These are phyloP conservation scores for Skeletonema costatum DNA, from an alignment of 108 stramenopile species.

Conservation along the genomic window DNA sequence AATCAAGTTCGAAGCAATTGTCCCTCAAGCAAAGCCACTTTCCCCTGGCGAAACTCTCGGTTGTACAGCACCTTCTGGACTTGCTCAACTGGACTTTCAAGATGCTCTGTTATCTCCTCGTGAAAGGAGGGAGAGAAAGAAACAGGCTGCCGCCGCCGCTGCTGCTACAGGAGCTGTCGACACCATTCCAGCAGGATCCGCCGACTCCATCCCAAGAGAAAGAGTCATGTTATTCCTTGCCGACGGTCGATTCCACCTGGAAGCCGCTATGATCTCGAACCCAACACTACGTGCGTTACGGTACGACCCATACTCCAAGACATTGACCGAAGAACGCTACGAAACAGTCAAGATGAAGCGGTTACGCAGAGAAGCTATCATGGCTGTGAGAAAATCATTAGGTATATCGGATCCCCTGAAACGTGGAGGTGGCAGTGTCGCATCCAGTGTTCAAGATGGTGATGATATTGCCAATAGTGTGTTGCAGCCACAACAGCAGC, in stretches of 20 bases:
- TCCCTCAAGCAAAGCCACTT: slow-evolving; percentile 92
- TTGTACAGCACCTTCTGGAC: slow-evolving; percentile 89
- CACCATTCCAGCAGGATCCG: neutral
- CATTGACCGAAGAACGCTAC: slow-evolving; percentile 90
- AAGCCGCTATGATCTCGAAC: slow-evolving; percentile 97
- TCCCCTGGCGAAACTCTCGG: slow-evolving; percentile 96
- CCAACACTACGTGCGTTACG: slow-evolving; percentile 86
- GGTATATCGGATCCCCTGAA: neutral
- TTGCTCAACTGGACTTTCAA: slow-evolving; percentile 27
- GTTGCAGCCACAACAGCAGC: neutral
- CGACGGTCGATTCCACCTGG: slow-evolving; percentile 98
- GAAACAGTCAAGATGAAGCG: slow-evolving; percentile 87
- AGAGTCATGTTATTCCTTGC: slow-evolving; percentile 92
- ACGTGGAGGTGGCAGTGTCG: neutral
- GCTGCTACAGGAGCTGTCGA: neutral
- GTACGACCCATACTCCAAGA: slow-evolving; percentile 97
- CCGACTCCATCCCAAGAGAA: slow-evolving; percentile 15
- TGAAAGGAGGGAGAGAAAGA: slow-evolving; percentile 12
- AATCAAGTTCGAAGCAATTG: slow-evolving; percentile 35
- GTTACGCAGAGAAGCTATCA: slow-evolving; percentile 71
- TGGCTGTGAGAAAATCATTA: slow-evolving; percentile 27
- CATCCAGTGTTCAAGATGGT: neutral
- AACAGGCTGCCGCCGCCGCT: neutral
- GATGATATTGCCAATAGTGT: slow-evolving; percentile 31
- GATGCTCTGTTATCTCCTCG: slow-evolving; percentile 3